phyloP scores from a whole-genome alignment of 805 yeast genomes.

The Ogataea methanolica region DNA sequence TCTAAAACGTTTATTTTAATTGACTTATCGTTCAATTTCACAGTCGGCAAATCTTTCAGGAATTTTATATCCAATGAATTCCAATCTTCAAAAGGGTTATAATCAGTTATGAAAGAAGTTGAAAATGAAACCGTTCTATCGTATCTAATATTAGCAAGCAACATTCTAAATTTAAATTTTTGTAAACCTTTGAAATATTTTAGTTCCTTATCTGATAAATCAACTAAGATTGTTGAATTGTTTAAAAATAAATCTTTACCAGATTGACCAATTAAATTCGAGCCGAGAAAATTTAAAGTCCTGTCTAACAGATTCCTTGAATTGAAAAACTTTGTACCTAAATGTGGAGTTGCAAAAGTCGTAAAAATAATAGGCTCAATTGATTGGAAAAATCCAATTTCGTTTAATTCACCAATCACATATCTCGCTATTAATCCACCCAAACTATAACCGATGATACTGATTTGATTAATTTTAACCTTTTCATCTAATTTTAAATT shows the following conservation, averaged over 20 bases:
- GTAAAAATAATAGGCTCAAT: slow-evolving; percentile 60
- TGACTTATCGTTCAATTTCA: slow-evolving; percentile 33
- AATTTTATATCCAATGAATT: slow-evolving; percentile 43
- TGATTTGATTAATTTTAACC: slow-evolving; percentile 45
- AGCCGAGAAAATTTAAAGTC: slow-evolving; percentile 47
- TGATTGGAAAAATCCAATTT: slow-evolving; percentile 45
- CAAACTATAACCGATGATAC: slow-evolving; percentile 81
- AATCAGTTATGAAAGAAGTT: slow-evolving; percentile 71
- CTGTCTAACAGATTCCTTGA: slow-evolving; percentile 22
- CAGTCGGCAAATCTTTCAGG: slow-evolving; percentile 40
- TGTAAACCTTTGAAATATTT: slow-evolving; percentile 51
- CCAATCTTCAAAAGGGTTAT: slow-evolving; percentile 66
- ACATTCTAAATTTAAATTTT: slow-evolving; percentile 50
- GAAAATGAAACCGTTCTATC: slow-evolving; percentile 88
- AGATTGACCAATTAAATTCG: slow-evolving; percentile 54
- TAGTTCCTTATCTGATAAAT: slow-evolving; percentile 49
- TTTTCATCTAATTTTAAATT: slow-evolving; percentile 28
- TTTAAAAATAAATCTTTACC: slow-evolving; percentile 71
- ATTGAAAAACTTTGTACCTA: slow-evolving; percentile 54
- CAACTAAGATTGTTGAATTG: slow-evolving; percentile 42
- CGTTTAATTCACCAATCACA: slow-evolving; percentile 51
- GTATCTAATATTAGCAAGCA: slow-evolving; percentile 71
- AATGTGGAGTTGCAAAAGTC: slow-evolving; percentile 77
- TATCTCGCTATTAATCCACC: slow-evolving; percentile 86
- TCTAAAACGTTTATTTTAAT: slow-evolving; percentile 48